These are phyloP conservation scores for Boletus sp. DNA, from an alignment of 768 basidiomycete species.

Conservation along the genomic window DNA sequence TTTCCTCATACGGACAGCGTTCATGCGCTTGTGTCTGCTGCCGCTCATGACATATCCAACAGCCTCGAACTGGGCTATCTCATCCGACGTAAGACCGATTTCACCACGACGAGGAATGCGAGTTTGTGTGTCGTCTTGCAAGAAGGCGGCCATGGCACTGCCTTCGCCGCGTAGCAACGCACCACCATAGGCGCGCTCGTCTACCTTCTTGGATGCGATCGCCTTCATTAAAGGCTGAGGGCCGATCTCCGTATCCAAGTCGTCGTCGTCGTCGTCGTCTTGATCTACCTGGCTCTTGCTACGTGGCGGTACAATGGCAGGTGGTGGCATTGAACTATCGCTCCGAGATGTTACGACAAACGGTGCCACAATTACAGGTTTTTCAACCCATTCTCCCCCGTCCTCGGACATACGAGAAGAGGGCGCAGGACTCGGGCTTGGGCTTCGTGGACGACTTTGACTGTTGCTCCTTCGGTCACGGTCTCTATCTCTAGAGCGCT, in stretches of 20 bases:
- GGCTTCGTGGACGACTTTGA: constrained; percentile 32
- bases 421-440: constrained; percentile 33
- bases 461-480: constrained; percentile 31
- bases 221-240: constrained; percentile 61
- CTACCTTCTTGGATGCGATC: constrained; percentile 49
- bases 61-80: constrained; percentile 83
- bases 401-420: constrained; percentile 36
- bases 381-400: constrained; percentile 71
- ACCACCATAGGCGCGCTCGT: constrained; percentile 86
- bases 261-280: constrained; percentile 27
- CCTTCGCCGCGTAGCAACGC: constrained; percentile 93
- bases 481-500: constrained; percentile 27
- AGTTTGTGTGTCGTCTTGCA: constrained; percentile 73
- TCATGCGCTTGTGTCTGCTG: constrained; percentile 92
- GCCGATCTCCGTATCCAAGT: constrained; percentile 70
- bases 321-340: constrained; percentile 24
- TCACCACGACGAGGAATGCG: constrained; percentile 99
- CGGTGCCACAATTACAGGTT: constrained; percentile 34
- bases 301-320: constrained; percentile 15
- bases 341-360: constrained; percentile 23
- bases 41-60: constrained; percentile 99
- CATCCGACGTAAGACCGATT: constrained; percentile 85
- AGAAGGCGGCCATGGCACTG: constrained; percentile 95
- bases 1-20: constrained; percentile 97
- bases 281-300: constrained; percentile 23